Base-by-base conservation (phyloP, 768 basidiomycete genomes). In the Agaricus sinodeliciosus region DNA sequence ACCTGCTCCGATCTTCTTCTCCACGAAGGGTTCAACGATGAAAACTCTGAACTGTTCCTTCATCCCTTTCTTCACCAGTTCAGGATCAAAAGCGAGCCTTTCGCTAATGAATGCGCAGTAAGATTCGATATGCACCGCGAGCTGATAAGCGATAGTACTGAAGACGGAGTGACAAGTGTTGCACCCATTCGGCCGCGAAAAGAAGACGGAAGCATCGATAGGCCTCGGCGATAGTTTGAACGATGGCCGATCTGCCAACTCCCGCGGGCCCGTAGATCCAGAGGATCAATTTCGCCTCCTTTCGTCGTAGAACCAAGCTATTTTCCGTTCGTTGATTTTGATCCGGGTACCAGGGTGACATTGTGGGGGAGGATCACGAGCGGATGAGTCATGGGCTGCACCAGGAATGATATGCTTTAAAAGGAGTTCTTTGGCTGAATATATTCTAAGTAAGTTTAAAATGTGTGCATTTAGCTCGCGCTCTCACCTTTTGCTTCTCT, bases 241-340 rank as follows among this genome's bases (percentile, higher is more conserved):
- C 49, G 11, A 50, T 28, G 2, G 49, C 28, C 3, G 49, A 42
- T 19, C 42, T 50, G 8, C 49, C 49, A 7, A 42, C 49, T 22
- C 49, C 49, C 2, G 49, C 49, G 3, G 49, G 49, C 3, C 49
- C 49, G 1, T 31, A 26, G 40, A 50, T 50, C 49, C 49, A 50
- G 2, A 44, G 13, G 4, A 44, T 22, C 13, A 19, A 5, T 11
- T 37, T 11, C 4, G 36, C 6, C 12, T 37, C 12, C 11, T 12
- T 7, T 4, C 28, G 28, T 37, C 12, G n/a, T 13, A 37, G 11
- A 12, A 12, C 36, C 36, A 37, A n/a, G 11, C 36, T 4, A n/a
- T 7, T 12, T 6, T 37, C 36, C n/a, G 11, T n/a, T 13, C 36
- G n/a, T 13, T 37, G n/a, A 13, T 13, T 4, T 37, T 37, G 11